Percentiles rank a stretch among this genome's conserved stretches.
Conservation (phyloP, 1,284 basidiomycete genomes). For the Polyporus tsugae region DNA sequence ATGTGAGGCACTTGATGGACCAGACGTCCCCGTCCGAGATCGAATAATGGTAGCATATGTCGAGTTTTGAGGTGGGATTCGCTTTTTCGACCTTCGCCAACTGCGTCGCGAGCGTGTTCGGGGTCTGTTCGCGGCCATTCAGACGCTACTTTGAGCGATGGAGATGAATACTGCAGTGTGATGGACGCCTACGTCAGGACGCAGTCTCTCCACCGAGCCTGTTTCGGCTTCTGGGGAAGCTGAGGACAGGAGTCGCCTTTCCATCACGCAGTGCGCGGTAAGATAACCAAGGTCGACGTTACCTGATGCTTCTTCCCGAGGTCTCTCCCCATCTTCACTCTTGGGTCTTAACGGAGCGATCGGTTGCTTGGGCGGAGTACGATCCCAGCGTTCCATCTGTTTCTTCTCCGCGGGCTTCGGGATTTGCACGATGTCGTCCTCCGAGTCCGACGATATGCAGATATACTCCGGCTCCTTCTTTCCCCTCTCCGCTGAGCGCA, state of each 20-base stretch:
- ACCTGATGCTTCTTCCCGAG: background rate
- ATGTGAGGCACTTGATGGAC: background rate
- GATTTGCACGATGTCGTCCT: constrained; percentile 1
- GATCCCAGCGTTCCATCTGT: background rate
- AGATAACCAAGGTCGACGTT: too few species aligned
- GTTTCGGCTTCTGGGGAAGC: background rate
- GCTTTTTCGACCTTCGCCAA: background rate
- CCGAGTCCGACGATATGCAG: constrained; percentile 9
- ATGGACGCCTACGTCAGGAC: background rate
- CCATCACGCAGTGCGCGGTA: background rate
- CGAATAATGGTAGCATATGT: background rate
- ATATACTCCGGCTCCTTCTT: background rate
- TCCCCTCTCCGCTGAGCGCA: background rate
- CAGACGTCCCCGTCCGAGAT: background rate
- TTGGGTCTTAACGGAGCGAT: background rate
- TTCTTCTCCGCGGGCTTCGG: background rate
- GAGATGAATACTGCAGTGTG: too few species aligned
- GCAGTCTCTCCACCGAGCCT: background rate
- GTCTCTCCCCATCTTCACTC: background rate
- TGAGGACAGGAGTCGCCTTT: background rate
- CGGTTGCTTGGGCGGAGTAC: background rate
- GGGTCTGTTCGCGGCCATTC: background rate
- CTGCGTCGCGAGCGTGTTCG: background rate
- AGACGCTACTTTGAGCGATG: background rate
- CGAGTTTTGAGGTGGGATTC: background rate